Evolutionary conservation across 345 rosid species (phyloP).

Genomic region (Sisymbrium irio): DNA sequence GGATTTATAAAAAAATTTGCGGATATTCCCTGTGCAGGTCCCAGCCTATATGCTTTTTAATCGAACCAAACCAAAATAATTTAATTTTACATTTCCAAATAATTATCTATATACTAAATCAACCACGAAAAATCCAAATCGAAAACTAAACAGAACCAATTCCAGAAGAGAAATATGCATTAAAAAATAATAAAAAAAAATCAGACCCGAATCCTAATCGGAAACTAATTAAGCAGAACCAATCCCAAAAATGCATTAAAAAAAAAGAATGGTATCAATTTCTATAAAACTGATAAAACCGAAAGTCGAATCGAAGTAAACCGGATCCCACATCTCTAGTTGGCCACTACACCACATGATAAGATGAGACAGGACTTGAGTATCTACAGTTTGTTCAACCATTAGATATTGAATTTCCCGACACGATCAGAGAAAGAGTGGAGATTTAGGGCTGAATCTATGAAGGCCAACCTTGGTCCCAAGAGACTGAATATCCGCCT

Average conservation of each 20-base stretch:
- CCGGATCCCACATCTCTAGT: neutral
- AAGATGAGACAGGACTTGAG: neutral
- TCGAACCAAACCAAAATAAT: neutral
- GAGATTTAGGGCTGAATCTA: constrained; percentile 46
- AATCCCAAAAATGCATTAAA: neutral
- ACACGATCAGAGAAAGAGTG: neutral
- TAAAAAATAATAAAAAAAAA: too few species aligned
- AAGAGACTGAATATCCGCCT: constrained; percentile 48
- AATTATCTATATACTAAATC: too few species aligned
- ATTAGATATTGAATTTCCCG: neutral
- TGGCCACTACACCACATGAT: neutral
- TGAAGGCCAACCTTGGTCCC: constrained; percentile 73
- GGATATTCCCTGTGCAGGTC: neutral
- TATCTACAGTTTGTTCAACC: neutral
- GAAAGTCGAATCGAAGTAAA: neutral
- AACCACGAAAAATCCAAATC: too few species aligned
- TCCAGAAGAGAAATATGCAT: too few species aligned
- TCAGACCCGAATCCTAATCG: neutral
- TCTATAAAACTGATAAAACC: neutral
- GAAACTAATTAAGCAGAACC: neutral
- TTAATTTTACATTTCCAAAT: too few species aligned
- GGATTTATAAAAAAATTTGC: neutral
- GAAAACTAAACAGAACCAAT: too few species aligned
- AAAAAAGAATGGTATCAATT: neutral
- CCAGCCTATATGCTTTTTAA: neutral